Conservation (phyloP, 306 rosid species). For the Oemleria cerasiformis region DNA sequence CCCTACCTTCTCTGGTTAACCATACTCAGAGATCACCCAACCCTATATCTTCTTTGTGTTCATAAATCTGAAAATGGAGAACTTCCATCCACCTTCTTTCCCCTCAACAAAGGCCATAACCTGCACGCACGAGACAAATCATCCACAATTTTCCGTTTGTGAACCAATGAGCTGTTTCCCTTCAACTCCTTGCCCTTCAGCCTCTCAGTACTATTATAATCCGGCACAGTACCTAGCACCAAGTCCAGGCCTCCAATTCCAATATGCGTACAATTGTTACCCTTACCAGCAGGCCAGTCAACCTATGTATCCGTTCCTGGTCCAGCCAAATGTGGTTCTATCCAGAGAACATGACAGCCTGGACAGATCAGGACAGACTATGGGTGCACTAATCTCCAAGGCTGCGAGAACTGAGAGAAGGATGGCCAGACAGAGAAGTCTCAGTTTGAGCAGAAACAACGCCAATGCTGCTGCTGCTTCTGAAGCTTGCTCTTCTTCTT, state of each 20-base stretch:
- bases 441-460: constrained; percentile 9
- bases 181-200: constrained; percentile 5
- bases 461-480: constrained; percentile 11
- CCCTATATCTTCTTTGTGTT: neutral
- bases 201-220: neutral
- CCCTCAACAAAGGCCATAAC: neutral
- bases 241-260: neutral
- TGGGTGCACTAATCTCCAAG: constrained; percentile 29
- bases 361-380: neutral
- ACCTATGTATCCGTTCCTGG: neutral
- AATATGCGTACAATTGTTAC: neutral
- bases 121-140: neutral
- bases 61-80: constrained; percentile 27
- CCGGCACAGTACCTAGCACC: constrained; percentile 4
- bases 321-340: neutral
- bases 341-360: constrained; percentile 14
- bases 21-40: no score
- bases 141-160: neutral
- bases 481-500: neutral
- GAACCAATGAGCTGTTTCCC: constrained; percentile 1
- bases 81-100: neutral
- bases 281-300: neutral
- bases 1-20: no score
- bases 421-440: constrained; percentile 44
- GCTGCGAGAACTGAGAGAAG: constrained; percentile 39